Evolutionary conservation across 805 yeast species (phyloP).

Genomic region (Lipomyces spencermartinsiae): DNA sequence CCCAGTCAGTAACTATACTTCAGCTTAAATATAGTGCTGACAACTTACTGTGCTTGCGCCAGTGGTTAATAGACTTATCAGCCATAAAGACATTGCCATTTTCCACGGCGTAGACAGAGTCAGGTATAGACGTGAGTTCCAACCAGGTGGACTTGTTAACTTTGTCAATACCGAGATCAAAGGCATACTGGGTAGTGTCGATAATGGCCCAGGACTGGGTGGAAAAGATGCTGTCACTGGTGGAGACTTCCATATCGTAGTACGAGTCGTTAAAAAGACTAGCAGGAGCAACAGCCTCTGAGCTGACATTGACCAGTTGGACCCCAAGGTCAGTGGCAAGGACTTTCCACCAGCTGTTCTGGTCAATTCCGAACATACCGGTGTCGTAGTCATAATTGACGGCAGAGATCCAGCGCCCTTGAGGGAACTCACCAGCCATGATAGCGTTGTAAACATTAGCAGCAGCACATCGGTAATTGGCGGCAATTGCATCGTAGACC

Average conservation of each 20-base stretch:
- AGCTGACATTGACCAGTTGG: conserved; percentile 19
- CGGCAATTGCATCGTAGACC: conserved; percentile 22
- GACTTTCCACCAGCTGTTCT: conserved; percentile 13
- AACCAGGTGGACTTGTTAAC: conserved; percentile 9
- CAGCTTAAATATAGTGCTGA: not conserved
- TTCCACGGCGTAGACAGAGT: conserved; percentile 5
- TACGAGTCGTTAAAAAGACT: conserved; percentile 1
- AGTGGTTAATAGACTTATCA: conserved; percentile 14
- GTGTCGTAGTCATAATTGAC: conserved; percentile 6
- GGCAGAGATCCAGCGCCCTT: conserved; percentile 20
- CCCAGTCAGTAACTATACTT: no score
- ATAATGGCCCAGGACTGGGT: conserved; percentile 22
- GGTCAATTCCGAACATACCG: conserved; percentile 9
- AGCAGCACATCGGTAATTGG: conserved; percentile 23
- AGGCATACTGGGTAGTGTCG: conserved; percentile 19
- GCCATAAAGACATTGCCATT: conserved; percentile 13
- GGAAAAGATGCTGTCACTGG: conserved; percentile 8
- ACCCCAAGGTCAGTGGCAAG: conserved; percentile 27
- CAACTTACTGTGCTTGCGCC: conserved; percentile 11
- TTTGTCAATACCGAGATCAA: conserved; percentile 11
- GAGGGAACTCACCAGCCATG: conserved; percentile 9
- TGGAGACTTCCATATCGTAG: not conserved
- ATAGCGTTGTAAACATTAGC: conserved; percentile 20
- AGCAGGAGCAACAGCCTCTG: conserved; percentile 5
- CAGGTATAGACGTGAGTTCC: conserved; percentile 16